Percentiles rank a stretch among this genome's conserved stretches.
Evolutionary conservation across 2,329 filamentous ascomycete genomes (phyloP).

Genomic region (Phyllosticta citribraziliensis): DNA sequence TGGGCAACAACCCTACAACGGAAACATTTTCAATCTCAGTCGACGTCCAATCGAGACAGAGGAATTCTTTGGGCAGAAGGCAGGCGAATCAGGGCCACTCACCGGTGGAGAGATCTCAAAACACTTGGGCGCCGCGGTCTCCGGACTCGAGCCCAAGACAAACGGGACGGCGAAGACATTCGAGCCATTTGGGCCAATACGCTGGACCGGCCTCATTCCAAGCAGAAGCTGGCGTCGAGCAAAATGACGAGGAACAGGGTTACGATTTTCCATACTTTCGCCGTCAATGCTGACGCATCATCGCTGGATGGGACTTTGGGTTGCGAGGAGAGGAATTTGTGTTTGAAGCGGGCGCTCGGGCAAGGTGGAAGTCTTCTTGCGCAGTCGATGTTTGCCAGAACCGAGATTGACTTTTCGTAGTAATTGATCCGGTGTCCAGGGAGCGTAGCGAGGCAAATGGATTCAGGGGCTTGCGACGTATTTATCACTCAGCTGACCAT

Average conservation of each 20-base stretch:
- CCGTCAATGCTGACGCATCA: background rate
- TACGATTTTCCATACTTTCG: background rate
- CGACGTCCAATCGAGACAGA: background rate
- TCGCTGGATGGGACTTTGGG: background rate
- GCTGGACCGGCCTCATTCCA: background rate
- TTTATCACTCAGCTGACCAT: no score
- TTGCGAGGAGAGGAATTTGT: background rate
- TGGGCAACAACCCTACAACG: background rate
- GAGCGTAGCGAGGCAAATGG: no score
- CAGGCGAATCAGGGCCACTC: background rate
- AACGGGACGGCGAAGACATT: background rate
- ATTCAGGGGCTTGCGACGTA: no score
- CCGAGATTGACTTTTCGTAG: background rate
- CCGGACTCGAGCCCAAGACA: background rate
- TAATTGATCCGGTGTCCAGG: background rate
- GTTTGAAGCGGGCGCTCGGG: background rate
- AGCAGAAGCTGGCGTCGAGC: background rate
- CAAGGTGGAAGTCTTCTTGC: background rate
- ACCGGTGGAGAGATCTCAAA: background rate
- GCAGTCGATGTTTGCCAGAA: background rate
- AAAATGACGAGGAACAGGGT: background rate
- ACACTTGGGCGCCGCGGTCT: background rate
- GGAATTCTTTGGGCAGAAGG: background rate
- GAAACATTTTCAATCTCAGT: background rate
- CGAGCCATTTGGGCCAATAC: background rate